A percentile compares a stretch with the other conserved stretches of the same genome.
These are phyloP conservation scores for Cerrena zonata DNA, from an alignment of 1,284 basidiomycete species.

Conservation along the genomic window DNA sequence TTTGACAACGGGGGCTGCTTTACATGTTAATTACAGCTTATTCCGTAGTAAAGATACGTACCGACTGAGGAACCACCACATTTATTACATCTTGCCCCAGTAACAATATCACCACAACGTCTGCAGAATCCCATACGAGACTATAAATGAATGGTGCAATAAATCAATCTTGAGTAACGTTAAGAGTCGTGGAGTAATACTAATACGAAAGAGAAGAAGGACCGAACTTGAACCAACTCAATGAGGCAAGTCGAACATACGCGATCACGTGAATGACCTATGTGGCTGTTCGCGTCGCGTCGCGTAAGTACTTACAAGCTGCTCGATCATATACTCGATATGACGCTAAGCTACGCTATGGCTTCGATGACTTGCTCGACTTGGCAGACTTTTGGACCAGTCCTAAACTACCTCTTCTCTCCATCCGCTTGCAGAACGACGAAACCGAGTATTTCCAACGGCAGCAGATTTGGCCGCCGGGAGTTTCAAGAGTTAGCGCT, in stretches of 20 bases:
- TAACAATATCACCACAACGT: constrained; percentile 73
- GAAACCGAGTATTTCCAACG: no score
- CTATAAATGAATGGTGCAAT: neutral
- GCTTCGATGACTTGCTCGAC: no score
- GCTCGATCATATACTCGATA: no score
- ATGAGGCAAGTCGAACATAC: constrained; percentile 3
- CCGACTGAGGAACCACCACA: constrained; percentile 74
- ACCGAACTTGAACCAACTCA: neutral
- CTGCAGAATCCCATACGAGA: constrained; percentile 69
- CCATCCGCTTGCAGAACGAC: no score
- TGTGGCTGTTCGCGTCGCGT: neutral
- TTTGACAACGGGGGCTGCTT: constrained; percentile 58
- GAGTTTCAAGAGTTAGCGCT: no score
- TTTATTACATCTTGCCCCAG: constrained; percentile 60
- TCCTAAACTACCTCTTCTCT: no score
- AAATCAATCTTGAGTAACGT: neutral
- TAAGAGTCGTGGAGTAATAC: neutral
- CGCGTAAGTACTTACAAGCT: neutral
- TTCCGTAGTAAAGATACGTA: constrained; percentile 24
- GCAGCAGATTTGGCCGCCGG: no score
- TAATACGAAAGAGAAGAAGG: neutral
- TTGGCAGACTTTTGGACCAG: no score
- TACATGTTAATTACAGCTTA: neutral
- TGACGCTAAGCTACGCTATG: no score
- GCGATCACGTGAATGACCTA: constrained; percentile 9